phyloP scores from a whole-genome alignment of 2,329 filamentous ascomycete species.

The Aspergillus brasiliensis region DNA sequence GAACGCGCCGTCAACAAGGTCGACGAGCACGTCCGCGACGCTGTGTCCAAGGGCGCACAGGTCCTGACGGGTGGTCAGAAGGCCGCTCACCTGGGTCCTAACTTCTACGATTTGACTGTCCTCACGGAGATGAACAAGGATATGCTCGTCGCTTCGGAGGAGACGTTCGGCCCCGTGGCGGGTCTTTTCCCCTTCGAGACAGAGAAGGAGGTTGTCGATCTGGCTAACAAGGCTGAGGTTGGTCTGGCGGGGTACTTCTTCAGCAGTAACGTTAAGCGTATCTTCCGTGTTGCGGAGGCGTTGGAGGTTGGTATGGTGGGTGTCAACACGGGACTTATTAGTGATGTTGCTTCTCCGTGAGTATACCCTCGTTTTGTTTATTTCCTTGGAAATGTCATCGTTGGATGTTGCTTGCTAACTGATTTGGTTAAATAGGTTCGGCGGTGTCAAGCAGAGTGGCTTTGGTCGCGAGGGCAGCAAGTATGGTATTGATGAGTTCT shows the following conservation, averaged over 20 bases:
- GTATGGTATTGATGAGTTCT: conserved; percentile 77
- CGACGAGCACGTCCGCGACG: conserved; percentile 76
- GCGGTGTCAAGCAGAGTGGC: conserved; percentile 79
- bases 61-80: conserved; percentile 74
- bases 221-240: conserved; percentile 81
- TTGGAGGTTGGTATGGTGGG: conserved; percentile 55
- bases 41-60: conserved; percentile 73
- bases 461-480: conserved; percentile 78
- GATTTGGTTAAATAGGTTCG: conserved; percentile 55
- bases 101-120: conserved; percentile 90
- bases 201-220: conserved; percentile 81
- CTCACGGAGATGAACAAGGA: conserved; percentile 81
- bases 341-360: conserved; percentile 54
- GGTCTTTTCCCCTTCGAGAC: conserved; percentile 86
- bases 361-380: conserved; percentile 19
- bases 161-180: conserved; percentile 94
- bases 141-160: conserved; percentile 83
- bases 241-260: conserved; percentile 96
- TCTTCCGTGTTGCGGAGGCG: conserved; percentile 63
- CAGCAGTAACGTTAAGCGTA: conserved; percentile 61
- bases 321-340: conserved; percentile 71
- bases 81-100: conserved; percentile 72
- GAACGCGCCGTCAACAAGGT: conserved; percentile 79
- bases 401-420: too few relatives aligned
- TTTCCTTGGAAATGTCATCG: too few relatives aligned